Evolutionary conservation across 2,329 filamentous ascomycete genomes (phyloP).

Genomic region (Colletotrichum truncatum): DNA sequence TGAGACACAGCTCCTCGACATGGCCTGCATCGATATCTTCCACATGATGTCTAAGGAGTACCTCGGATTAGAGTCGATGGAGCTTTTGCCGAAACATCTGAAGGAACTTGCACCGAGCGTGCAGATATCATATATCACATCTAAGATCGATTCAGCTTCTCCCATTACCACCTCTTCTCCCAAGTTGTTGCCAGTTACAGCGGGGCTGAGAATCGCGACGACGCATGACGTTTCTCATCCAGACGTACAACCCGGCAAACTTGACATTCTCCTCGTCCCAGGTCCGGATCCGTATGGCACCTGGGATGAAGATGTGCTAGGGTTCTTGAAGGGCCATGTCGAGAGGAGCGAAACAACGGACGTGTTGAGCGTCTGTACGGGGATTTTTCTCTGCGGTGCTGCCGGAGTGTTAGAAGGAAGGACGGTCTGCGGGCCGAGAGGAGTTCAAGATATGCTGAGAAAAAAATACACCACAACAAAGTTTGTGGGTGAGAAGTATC

Average conservation of each 20-base stretch:
- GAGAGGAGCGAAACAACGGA: constrained; percentile 48
- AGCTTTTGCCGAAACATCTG: constrained; percentile 45
- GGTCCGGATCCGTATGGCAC: constrained; percentile 52
- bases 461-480: constrained; percentile 48
- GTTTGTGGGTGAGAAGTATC: constrained; percentile 54
- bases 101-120: constrained; percentile 52
- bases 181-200: constrained; percentile 49
- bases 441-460: constrained; percentile 49
- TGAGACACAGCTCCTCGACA: constrained; percentile 58
- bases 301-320: constrained; percentile 44
- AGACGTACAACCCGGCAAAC: constrained; percentile 57
- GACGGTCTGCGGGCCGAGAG: constrained; percentile 56
- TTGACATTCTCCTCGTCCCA: constrained; percentile 61
- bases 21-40: constrained; percentile 60
- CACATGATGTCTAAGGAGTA: constrained; percentile 56
- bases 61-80: constrained; percentile 38
- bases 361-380: constrained; percentile 62
- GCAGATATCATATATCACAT: constrained; percentile 56
- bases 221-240: constrained; percentile 55
- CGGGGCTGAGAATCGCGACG: constrained; percentile 46
- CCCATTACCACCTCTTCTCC: background rate
- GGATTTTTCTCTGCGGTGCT: constrained; percentile 55
- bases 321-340: constrained; percentile 54
- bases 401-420: constrained; percentile 58
- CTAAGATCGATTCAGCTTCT: constrained; percentile 41